Evolutionary conservation across 306 rosid species (phyloP).

Genomic region (Cicer chorassanicum): DNA sequence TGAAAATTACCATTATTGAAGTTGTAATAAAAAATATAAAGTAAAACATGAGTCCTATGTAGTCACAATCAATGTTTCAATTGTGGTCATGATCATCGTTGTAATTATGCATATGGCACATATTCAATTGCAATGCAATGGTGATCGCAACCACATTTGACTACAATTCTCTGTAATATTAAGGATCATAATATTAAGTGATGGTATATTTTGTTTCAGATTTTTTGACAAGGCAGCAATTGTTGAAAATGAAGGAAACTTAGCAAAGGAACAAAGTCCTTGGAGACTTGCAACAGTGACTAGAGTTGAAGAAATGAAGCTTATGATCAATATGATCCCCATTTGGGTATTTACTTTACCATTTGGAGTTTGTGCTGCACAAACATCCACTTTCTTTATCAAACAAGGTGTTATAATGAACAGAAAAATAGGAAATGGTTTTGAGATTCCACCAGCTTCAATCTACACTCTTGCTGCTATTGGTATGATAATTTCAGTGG

Average conservation of each 20-base stretch:
- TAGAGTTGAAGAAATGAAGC: slow-evolving; percentile 83
- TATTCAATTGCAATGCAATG: too few species aligned
- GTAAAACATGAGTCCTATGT: too few species aligned
- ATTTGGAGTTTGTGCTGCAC: slow-evolving; percentile 70
- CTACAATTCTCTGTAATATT: too few species aligned
- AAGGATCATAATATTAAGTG: neutral
- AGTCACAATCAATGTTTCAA: too few species aligned
- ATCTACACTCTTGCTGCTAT: slow-evolving; percentile 61
- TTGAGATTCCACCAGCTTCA: slow-evolving; percentile 78
- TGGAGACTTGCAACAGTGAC: slow-evolving; percentile 79
- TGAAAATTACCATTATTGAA: neutral
- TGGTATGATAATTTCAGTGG: slow-evolving; percentile 70
- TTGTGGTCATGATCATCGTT: too few species aligned
- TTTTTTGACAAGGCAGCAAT: slow-evolving; percentile 92
- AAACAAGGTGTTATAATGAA: slow-evolving; percentile 47
- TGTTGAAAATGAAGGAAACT: slow-evolving; percentile 30
- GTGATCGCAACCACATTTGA: too few species aligned
- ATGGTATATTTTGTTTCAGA: slow-evolving; percentile 49
- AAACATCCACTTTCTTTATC: slow-evolving; percentile 52
- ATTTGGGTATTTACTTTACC: slow-evolving; percentile 79
- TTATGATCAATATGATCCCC: slow-evolving; percentile 78
- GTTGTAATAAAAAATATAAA: too few species aligned
- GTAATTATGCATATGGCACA: too few species aligned
- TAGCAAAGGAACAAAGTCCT: neutral
- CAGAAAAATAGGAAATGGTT: slow-evolving; percentile 49